Percentiles rank a stretch among this genome's conserved stretches.
Conservation (phyloP, 2,329 filamentous ascomycete genomes). For the Alternaria postmessia region DNA sequence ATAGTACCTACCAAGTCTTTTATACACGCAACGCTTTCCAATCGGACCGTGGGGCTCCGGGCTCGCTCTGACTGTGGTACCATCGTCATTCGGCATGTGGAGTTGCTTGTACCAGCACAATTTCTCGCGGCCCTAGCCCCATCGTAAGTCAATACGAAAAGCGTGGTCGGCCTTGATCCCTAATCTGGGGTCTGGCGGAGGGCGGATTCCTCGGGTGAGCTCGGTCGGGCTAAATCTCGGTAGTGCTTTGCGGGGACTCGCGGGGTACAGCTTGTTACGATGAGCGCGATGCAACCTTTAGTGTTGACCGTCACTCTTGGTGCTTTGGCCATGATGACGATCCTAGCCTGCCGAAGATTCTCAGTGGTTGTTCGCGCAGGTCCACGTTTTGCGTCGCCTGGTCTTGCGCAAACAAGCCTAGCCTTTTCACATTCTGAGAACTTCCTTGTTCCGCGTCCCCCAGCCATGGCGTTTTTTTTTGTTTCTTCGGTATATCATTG, state of each 20-base stretch:
- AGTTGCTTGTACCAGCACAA: not conserved
- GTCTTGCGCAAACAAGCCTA: not conserved
- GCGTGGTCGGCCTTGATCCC: not conserved
- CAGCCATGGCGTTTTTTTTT: not conserved
- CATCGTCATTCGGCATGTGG: conserved; percentile 4
- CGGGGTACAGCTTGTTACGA: conserved; percentile 3
- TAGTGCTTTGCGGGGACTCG: conserved; percentile 5
- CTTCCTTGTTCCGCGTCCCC: not conserved
- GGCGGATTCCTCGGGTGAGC: not conserved
- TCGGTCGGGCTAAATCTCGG: conserved; percentile 6
- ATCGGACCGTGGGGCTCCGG: not conserved
- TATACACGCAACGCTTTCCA: not conserved
- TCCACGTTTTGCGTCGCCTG: not conserved
- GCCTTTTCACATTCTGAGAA: not conserved
- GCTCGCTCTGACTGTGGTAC: not conserved
- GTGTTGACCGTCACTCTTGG: not conserved
- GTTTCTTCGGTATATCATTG: not conserved
- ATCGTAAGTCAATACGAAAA: not conserved
- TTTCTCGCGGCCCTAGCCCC: not conserved
- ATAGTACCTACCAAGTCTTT: not conserved
- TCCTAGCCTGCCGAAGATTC: not conserved
- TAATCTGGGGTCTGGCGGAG: not conserved
- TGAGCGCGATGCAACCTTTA: not conserved
- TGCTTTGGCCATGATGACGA: not conserved
- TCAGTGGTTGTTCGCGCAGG: not conserved